Conservation (phyloP, 2,329 filamentous ascomycete species). For the Fusarium hainanense region DNA sequence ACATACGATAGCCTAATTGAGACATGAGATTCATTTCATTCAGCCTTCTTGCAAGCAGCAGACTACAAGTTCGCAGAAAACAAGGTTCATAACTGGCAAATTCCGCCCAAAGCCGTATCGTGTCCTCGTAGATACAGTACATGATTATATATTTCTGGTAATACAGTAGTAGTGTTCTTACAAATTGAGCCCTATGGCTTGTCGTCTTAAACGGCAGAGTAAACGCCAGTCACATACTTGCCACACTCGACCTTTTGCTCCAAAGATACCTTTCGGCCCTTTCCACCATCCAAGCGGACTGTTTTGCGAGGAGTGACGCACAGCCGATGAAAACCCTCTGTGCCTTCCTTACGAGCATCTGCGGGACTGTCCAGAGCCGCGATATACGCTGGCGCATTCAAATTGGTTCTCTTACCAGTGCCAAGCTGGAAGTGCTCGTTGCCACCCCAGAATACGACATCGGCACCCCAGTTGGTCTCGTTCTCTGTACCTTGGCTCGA, state of each 20-base stretch:
- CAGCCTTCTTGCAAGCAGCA: background rate
- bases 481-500: constrained; percentile 64
- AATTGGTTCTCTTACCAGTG: constrained; percentile 87
- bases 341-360: constrained; percentile 69
- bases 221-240: constrained; percentile 82
- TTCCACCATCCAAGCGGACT: constrained; percentile 68
- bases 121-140: constrained; percentile 21
- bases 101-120: constrained; percentile 30
- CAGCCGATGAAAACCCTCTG: constrained; percentile 75
- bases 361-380: constrained; percentile 74
- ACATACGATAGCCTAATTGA: background rate
- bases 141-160: constrained; percentile 34
- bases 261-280: constrained; percentile 76
- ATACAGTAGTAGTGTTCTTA: constrained; percentile 26
- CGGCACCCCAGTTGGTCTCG: constrained; percentile 87
- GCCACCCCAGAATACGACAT: constrained; percentile 92
- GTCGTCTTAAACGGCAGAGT: constrained; percentile 67
- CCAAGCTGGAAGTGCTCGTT: constrained; percentile 96
- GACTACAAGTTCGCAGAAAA: constrained; percentile 10
- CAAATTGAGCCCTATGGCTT: constrained; percentile 6
- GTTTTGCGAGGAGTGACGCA: constrained; percentile 82
- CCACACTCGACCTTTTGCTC: constrained; percentile 93
- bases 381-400: constrained; percentile 80
- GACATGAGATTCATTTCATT: background rate
- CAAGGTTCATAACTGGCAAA: constrained; percentile 12